These are phyloP conservation scores for Fusarium tanahbumbuense DNA, from an alignment of 2,329 filamentous ascomycete genomes.

Conservation along the genomic window DNA sequence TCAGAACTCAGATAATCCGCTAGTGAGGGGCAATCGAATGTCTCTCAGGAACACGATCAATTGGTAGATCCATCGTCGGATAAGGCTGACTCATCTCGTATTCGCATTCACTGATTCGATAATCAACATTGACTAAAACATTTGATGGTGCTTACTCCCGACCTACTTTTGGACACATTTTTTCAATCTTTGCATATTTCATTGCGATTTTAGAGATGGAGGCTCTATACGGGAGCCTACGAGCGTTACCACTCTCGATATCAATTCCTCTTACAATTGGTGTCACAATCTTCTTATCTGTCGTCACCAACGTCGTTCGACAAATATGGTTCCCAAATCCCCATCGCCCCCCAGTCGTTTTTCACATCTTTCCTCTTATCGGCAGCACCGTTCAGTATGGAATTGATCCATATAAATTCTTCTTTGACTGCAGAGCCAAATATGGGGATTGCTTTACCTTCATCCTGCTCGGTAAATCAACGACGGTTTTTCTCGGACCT, in stretches of 20 bases:
- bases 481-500: slow-evolving; percentile 83
- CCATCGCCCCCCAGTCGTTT: slow-evolving; percentile 82
- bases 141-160: slow-evolving; percentile 5
- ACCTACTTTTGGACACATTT: background rate
- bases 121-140: background rate
- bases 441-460: slow-evolving; percentile 93
- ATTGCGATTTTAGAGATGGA: slow-evolving; percentile 7
- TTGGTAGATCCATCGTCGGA: background rate
- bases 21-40: background rate
- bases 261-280: slow-evolving; percentile 55
- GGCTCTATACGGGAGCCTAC: background rate
- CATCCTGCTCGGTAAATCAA: slow-evolving; percentile 85
- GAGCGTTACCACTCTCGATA: slow-evolving; percentile 10
- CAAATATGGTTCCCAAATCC: slow-evolving; percentile 85
- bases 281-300: slow-evolving; percentile 61
- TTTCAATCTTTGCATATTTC: background rate
- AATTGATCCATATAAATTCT: slow-evolving; percentile 92
- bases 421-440: slow-evolving; percentile 78
- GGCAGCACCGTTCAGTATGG: slow-evolving; percentile 94
- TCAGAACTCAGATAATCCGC: background rate
- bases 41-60: slow-evolving; percentile 5
- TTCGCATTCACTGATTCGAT: background rate
- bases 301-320: slow-evolving; percentile 80
- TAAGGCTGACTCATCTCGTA: slow-evolving; percentile 19
- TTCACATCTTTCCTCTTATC: slow-evolving; percentile 83